These are phyloP conservation scores for Mycena leptocephala DNA, from an alignment of 768 basidiomycete species.

Conservation along the genomic window DNA sequence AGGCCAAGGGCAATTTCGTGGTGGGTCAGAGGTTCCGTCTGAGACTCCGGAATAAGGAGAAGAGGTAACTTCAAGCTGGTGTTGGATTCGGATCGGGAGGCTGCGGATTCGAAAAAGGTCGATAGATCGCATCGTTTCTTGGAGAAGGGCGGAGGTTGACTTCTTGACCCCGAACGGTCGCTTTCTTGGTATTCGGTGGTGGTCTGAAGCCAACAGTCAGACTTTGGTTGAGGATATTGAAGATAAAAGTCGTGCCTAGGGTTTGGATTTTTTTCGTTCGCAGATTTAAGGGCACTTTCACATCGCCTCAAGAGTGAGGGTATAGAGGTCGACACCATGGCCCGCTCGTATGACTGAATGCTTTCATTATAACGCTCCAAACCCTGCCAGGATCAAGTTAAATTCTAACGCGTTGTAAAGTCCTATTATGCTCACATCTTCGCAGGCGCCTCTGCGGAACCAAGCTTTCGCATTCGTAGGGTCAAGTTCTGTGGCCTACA, in stretches of 20 bases:
- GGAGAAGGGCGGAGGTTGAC: no score
- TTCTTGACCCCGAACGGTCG: no score
- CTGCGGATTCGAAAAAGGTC: no score
- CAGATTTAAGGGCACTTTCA: slow-evolving; percentile 24
- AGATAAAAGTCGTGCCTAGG: no score
- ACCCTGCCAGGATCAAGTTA: slow-evolving; percentile 28
- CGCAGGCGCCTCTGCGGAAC: neutral
- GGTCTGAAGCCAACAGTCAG: no score
- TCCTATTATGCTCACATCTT: neutral
- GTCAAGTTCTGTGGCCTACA: no score
- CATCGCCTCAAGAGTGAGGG: slow-evolving; percentile 10
- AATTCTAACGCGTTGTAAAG: neutral
- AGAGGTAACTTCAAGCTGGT: slow-evolving; percentile 33
- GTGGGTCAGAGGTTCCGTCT: slow-evolving; percentile 31
- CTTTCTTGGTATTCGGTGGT: no score
- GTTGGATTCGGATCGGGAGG: no score
- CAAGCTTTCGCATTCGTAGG: no score
- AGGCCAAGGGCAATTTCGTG: slow-evolving; percentile 29
- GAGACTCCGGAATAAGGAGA: slow-evolving; percentile 34
- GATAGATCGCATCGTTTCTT: no score
- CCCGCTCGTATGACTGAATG: slow-evolving; percentile 38
- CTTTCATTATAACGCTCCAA: slow-evolving; percentile 37
- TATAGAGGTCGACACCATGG: neutral
- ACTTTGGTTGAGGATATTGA: no score
- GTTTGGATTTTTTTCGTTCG: slow-evolving; percentile 33